Evolutionary conservation across 768 basidiomycete species (phyloP).

Genomic region (Lentinus tigrinus): DNA sequence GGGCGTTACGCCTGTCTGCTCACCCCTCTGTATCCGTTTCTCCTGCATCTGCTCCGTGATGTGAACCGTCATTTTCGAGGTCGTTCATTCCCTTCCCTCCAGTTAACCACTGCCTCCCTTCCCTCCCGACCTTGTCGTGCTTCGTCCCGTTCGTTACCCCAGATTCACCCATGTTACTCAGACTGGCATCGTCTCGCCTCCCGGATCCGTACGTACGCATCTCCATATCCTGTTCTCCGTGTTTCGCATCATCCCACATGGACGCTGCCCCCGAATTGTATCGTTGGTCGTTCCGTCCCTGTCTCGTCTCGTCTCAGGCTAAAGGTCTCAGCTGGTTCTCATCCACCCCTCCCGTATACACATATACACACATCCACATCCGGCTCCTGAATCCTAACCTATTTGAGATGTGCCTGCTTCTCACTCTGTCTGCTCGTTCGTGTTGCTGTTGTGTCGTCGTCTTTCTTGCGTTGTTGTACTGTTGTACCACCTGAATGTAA

Average conservation of each 20-base stretch:
- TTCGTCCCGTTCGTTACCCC: not conserved
- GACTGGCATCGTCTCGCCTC: not conserved
- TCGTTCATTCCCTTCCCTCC: too few relatives aligned
- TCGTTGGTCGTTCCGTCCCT: slow-evolving; percentile 5
- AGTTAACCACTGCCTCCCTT: too few relatives aligned
- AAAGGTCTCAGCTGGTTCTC: too few relatives aligned
- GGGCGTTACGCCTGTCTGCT: too few relatives aligned
- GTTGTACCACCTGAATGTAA: not conserved
- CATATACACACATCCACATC: not conserved
- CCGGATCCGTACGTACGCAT: not conserved
- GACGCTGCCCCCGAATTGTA: slow-evolving; percentile 12
- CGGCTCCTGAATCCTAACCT: too few relatives aligned
- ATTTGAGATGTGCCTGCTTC: not conserved
- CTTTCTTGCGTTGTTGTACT: not conserved
- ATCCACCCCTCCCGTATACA: not conserved
- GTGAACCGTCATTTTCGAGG: too few relatives aligned
- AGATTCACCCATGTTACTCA: not conserved
- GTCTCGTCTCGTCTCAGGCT: not conserved
- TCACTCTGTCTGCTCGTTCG: not conserved
- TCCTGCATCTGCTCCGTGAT: too few relatives aligned
- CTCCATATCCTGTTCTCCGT: not conserved
- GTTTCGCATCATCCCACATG: not conserved
- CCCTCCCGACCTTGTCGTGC: too few relatives aligned
- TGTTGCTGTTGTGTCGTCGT: not conserved
- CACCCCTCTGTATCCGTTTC: too few relatives aligned